Conservation (phyloP, 345 rosid species). For the Durio zibethinus region DNA sequence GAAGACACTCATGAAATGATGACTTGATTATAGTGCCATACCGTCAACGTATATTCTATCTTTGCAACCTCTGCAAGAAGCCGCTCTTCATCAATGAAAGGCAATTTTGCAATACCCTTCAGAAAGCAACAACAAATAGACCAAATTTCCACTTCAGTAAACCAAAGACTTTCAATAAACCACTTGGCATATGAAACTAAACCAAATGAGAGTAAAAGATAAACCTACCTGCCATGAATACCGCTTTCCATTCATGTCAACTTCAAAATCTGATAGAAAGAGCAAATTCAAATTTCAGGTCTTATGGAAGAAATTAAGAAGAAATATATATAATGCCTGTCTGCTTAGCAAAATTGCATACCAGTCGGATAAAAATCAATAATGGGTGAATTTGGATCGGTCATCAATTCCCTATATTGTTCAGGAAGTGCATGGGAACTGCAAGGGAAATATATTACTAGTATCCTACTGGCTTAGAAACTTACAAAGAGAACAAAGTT, state of each 20-base stretch:
- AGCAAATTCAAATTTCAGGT: background rate
- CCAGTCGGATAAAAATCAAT: conserved; percentile 80
- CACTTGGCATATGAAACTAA: background rate
- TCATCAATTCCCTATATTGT: conserved; percentile 74
- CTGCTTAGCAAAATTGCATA: background rate
- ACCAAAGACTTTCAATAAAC: background rate
- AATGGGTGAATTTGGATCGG: conserved; percentile 78
- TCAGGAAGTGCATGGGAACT: conserved; percentile 95
- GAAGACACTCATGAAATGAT: background rate
- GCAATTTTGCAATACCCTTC: conserved; percentile 78
- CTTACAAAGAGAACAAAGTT: background rate
- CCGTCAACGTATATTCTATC: conserved; percentile 52
- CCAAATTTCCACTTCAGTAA: background rate
- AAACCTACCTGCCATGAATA: conserved; percentile 63
- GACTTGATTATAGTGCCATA: background rate
- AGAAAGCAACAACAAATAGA: background rate
- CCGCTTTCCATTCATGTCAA: conserved; percentile 95
- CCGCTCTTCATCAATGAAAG: conserved; percentile 86
- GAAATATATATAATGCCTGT: background rate
- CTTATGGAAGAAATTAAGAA: background rate
- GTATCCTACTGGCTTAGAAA: background rate
- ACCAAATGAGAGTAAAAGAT: background rate
- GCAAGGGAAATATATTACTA: background rate
- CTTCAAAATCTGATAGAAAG: conserved; percentile 51
- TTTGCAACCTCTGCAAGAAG: conserved; percentile 72